phyloP scores from a whole-genome alignment of 2,329 filamentous ascomycete genomes.

The Colletotrichum magnum region DNA sequence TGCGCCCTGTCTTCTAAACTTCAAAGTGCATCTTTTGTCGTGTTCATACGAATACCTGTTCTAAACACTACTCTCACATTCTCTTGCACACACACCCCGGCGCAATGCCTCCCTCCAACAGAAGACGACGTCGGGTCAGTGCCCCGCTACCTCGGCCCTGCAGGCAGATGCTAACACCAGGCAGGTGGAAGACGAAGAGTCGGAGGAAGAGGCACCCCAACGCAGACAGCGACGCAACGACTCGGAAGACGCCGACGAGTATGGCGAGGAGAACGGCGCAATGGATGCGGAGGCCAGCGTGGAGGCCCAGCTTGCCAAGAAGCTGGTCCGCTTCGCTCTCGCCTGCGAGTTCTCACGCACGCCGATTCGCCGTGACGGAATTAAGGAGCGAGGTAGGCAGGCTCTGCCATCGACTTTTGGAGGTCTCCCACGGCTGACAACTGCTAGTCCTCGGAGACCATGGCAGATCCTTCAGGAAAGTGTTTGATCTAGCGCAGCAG shows the following conservation, averaged over 20 bases:
- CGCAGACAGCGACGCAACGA: constrained; percentile 50
- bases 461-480: constrained; percentile 78
- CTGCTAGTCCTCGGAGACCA: constrained; percentile 78
- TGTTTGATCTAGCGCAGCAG: constrained; percentile 84
- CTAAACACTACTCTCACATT: too few species aligned
- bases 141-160: constrained; percentile 25
- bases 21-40: too few species aligned
- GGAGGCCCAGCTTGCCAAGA: constrained; percentile 71
- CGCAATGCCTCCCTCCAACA: constrained; percentile 50
- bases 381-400: constrained; percentile 71
- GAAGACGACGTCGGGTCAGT: constrained; percentile 43
- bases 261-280: constrained; percentile 55
- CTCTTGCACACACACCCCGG: too few species aligned
- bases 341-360: constrained; percentile 76
- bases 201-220: constrained; percentile 49
- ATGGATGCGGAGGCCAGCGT: constrained; percentile 53
- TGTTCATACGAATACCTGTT: too few species aligned
- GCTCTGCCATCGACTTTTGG: not conserved
- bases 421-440: not conserved
- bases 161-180: constrained; percentile 20
- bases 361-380: constrained; percentile 72
- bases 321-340: constrained; percentile 77
- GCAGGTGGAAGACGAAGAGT: constrained; percentile 49
- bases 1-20: too few species aligned
- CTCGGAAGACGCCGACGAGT: constrained; percentile 50